Evolutionary conservation across 139 green algal genomes (phyloP).

Genomic region (Micractinium sp.): DNA sequence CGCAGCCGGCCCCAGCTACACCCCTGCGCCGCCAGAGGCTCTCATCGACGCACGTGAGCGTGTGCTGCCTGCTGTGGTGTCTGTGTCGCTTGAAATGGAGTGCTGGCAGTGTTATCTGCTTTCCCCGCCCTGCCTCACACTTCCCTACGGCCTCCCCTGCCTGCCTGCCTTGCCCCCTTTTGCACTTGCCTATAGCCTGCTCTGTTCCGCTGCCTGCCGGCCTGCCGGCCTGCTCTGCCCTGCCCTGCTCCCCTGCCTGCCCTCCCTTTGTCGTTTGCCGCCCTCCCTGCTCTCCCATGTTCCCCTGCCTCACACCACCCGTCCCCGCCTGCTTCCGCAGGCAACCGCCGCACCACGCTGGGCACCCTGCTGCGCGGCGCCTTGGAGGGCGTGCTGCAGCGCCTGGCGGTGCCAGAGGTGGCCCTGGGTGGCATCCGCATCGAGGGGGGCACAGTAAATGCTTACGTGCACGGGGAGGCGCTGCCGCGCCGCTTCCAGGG

Average conservation of each 20-base stretch:
- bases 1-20: conserved; percentile 32
- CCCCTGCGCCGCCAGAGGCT: conserved; percentile 43
- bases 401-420: conserved; percentile 25
- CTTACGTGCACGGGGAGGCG: conserved; percentile 46
- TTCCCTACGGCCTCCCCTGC: background rate
- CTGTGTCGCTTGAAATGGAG: background rate
- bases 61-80: background rate
- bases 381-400: background rate
- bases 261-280: background rate
- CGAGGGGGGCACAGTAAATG: conserved; percentile 34
- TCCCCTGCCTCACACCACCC: background rate
- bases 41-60: conserved; percentile 30
- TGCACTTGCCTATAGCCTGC: background rate
- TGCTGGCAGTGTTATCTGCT: background rate
- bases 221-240: background rate
- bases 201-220: background rate
- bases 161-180: background rate
- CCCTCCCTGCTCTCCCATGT: background rate
- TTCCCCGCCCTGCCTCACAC: background rate
- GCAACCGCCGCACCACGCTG: conserved; percentile 17
- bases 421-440: conserved; percentile 39
- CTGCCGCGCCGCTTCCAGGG: conserved; percentile 44
- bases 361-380: conserved; percentile 9
- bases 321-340: background rate
- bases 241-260: background rate